Percentiles rank a stretch among this genome's conserved stretches.
phyloP scores from a whole-genome alignment of 805 yeast species.

The Zygoascus tannicola region DNA sequence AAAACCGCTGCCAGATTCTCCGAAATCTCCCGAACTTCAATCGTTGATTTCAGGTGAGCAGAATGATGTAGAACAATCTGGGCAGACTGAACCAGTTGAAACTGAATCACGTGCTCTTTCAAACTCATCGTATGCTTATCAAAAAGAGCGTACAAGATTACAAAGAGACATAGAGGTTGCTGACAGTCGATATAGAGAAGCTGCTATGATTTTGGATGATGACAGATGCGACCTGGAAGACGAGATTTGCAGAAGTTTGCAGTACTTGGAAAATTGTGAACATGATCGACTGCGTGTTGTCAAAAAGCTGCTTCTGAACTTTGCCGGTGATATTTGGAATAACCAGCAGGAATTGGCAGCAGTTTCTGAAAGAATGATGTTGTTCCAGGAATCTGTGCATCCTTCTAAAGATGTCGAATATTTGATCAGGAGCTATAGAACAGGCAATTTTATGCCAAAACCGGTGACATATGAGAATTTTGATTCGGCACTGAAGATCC shows the following conservation, averaged over 20 bases:
- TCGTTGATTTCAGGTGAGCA: not conserved
- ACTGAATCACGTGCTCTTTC: not conserved
- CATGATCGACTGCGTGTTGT: slow-evolving; percentile 57
- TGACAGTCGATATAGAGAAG: slow-evolving; percentile 44
- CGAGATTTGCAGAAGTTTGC: slow-evolving; percentile 50
- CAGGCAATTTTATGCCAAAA: slow-evolving; percentile 65
- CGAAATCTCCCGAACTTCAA: not conserved
- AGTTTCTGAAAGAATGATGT: slow-evolving; percentile 9
- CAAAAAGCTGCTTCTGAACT: slow-evolving; percentile 56
- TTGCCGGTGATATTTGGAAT: slow-evolving; percentile 44
- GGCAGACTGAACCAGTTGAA: not conserved
- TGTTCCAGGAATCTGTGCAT: slow-evolving; percentile 41
- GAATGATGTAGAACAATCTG: not conserved
- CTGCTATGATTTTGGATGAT: slow-evolving; percentile 49
- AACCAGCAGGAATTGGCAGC: slow-evolving; percentile 20
- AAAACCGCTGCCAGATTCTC: not conserved
- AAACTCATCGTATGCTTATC: not conserved
- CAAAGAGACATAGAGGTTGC: slow-evolving; percentile 40
- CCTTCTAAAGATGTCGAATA: slow-evolving; percentile 55
- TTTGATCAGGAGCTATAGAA: slow-evolving; percentile 50
- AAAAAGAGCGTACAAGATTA: slow-evolving; percentile 6
- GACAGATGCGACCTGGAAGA: slow-evolving; percentile 63
- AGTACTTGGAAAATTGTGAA: slow-evolving; percentile 68
- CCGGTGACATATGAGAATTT: slow-evolving; percentile 66
- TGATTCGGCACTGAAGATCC: slow-evolving; percentile 42